Conservation (phyloP, 257 asterid species). For the Solanum virginianum region DNA sequence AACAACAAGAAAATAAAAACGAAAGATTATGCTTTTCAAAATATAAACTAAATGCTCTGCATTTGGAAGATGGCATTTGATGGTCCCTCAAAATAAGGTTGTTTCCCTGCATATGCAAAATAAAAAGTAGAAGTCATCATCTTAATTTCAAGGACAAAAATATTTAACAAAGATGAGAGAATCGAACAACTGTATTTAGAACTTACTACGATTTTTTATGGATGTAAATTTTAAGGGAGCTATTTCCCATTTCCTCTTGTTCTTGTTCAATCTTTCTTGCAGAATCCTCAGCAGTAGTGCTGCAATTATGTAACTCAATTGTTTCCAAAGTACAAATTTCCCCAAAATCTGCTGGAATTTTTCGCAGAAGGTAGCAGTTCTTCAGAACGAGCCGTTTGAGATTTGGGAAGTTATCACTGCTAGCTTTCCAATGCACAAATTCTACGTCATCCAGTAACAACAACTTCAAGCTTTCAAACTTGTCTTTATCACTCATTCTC, state of each 20-base stretch:
- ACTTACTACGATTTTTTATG: too few species aligned
- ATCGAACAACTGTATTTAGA: neutral
- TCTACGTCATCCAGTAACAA: neutral
- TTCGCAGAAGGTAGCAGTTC: fast-evolving
- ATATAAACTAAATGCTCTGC: too few species aligned
- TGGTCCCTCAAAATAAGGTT: neutral
- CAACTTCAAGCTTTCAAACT: neutral
- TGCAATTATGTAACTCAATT: neutral
- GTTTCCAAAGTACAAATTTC: neutral
- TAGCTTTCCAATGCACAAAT: neutral
- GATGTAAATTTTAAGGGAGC: too few species aligned
- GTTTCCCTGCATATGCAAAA: neutral
- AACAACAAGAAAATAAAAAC: too few species aligned
- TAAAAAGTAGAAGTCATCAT: neutral
- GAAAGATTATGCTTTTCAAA: too few species aligned
- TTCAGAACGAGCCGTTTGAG: neutral
- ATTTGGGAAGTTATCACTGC: neutral
- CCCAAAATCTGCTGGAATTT: neutral
- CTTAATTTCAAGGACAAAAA: neutral
- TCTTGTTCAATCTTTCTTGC: neutral
- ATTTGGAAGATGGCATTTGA: neutral
- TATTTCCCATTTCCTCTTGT: neutral
- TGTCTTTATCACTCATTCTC: neutral
- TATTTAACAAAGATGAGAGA: neutral
- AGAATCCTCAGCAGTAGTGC: neutral